phyloP scores from a whole-genome alignment of 805 yeast genomes.

The Metschnikowia picachoensis region DNA sequence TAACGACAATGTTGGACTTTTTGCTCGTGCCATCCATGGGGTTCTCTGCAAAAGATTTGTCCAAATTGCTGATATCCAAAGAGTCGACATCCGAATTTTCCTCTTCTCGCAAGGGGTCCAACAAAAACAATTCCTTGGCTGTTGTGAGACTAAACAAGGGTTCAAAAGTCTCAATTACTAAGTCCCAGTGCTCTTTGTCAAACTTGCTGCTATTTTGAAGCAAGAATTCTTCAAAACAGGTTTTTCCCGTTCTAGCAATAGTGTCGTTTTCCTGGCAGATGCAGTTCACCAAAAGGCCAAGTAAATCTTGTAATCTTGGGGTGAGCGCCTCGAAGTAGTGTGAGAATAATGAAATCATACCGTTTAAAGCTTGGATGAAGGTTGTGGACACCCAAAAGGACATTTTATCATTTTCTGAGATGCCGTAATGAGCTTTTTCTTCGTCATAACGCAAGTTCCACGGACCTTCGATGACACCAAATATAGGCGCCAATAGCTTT shows the following conservation, averaged over 20 bases:
- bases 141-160: conserved; percentile 77
- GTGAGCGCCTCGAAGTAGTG: conserved; percentile 77
- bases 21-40: conserved; percentile 1
- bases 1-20: conserved; percentile 78
- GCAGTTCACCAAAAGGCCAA: conserved; percentile 76
- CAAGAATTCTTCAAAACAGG: conserved; percentile 78
- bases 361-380: conserved; percentile 88
- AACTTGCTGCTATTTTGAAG: conserved; percentile 71
- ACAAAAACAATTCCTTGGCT: conserved; percentile 75
- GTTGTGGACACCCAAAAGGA: conserved; percentile 98
- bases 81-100: conserved; percentile 23
- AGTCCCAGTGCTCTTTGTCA: conserved; percentile 65
- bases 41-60: conserved; percentile 8
- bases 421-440: conserved; percentile 23
- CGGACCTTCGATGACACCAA: conserved; percentile 69
- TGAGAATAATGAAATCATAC: conserved; percentile 77
- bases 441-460: conserved; percentile 64
- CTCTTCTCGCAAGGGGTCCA: conserved; percentile 43
- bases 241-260: conserved; percentile 89
- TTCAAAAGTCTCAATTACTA: conserved; percentile 60
- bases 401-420: conserved; percentile 64
- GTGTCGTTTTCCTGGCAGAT: conserved; percentile 97
- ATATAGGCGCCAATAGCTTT: conserved; percentile 83
- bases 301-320: conserved; percentile 70
- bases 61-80: conserved; percentile 12